Percentiles rank a stretch among this genome's conserved stretches.
These are phyloP conservation scores for Ceratocystis cacaofunesta DNA, from an alignment of 2,329 filamentous ascomycete genomes.

Conservation along the genomic window DNA sequence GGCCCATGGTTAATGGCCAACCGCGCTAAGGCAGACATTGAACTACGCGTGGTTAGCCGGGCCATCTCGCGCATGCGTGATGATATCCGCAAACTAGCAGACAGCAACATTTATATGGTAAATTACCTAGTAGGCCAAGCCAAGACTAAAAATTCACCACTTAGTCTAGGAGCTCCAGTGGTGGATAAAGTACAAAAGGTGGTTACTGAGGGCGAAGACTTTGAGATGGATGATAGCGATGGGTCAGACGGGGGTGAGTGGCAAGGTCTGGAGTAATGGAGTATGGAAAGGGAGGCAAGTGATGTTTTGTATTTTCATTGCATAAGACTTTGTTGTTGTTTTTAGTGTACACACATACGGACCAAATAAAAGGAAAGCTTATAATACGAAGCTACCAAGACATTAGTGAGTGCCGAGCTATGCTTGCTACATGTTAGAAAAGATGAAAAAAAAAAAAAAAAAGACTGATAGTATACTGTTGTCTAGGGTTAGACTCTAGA, in stretches of 20 bases:
- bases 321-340: constrained; percentile 12
- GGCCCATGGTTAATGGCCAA: constrained; percentile 75
- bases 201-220: constrained; percentile 22
- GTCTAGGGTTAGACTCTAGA: no score
- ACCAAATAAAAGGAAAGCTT: constrained; percentile 2
- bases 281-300: background rate
- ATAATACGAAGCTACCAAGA: background rate
- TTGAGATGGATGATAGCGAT: constrained; percentile 25
- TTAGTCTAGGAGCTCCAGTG: constrained; percentile 19
- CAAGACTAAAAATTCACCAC: constrained; percentile 19
- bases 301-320: constrained; percentile 7
- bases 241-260: constrained; percentile 22
- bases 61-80: constrained; percentile 67
- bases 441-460: no score
- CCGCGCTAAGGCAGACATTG: constrained; percentile 63
- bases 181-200: constrained; percentile 16
- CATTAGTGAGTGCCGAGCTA: background rate
- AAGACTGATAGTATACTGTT: no score
- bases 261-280: constrained; percentile 17
- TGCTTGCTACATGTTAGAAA: no score
- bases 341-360: constrained; percentile 17
- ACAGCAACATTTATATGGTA: constrained; percentile 79
- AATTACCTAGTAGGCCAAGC: constrained; percentile 58
- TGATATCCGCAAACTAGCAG: constrained; percentile 67
- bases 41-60: constrained; percentile 68